Conservation (phyloP, 441 rosid genomes). For the Hypseocharis bilobata region DNA sequence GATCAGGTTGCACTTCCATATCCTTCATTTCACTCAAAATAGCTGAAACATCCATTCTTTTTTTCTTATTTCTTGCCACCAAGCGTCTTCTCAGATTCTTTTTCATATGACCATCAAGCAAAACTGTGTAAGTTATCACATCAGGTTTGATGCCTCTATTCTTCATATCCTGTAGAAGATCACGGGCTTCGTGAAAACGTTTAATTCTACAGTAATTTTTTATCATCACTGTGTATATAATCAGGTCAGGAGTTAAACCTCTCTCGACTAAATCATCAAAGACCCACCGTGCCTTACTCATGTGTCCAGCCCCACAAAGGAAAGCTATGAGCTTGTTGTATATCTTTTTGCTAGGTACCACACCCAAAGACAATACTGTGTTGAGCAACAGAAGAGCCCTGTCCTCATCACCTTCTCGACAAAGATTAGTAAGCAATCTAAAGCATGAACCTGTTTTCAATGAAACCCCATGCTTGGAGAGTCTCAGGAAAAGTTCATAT, state of each 20-base stretch:
- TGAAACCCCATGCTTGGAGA: conserved; percentile 26
- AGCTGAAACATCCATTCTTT: conserved; percentile 14
- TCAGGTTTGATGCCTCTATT: conserved; percentile 48
- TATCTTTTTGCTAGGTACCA: conserved; percentile 36
- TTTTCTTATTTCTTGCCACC: conserved; percentile 20
- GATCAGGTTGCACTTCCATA: conserved; percentile 36
- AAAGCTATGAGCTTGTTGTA: conserved; percentile 39
- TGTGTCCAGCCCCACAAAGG: conserved; percentile 33
- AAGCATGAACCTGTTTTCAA: conserved; percentile 34
- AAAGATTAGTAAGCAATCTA: conserved; percentile 39
- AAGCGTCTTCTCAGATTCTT: conserved; percentile 12
- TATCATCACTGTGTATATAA: conserved; percentile 57
- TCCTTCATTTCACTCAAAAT: conserved; percentile 34
- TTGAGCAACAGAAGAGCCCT: conserved; percentile 33
- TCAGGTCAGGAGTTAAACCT: conserved; percentile 39
- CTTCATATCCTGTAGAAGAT: conserved; percentile 48
- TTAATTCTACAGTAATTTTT: conserved; percentile 44
- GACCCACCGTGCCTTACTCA: conserved; percentile 32
- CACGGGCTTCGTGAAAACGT: conserved; percentile 30
- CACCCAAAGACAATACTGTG: conserved; percentile 31
- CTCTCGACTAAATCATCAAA: conserved; percentile 29
- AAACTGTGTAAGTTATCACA: conserved; percentile 45
- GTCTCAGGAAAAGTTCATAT: conserved; percentile 27
- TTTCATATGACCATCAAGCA: conserved; percentile 40
- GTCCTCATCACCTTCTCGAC: conserved; percentile 30